Conservation (phyloP, 2,329 filamentous ascomycete species). For the Myriosclerotinia scirpicola region DNA sequence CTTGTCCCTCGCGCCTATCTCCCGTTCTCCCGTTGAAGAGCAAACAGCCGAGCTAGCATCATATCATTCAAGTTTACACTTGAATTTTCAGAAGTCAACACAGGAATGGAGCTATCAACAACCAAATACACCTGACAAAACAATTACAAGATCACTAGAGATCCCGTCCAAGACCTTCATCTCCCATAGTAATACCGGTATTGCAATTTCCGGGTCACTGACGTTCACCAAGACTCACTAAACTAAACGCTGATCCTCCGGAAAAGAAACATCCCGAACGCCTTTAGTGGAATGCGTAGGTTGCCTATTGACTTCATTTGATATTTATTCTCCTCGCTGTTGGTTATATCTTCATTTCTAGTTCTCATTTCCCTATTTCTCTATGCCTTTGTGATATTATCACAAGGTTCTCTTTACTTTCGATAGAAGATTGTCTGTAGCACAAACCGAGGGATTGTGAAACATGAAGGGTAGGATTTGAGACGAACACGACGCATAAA, state of each 20-base stretch:
- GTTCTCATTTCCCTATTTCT: neutral
- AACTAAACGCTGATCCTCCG: constrained; percentile 1
- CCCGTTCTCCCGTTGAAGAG: neutral
- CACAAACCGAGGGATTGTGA: neutral
- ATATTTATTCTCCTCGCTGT: neutral
- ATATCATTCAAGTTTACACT: no score
- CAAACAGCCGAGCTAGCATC: neutral
- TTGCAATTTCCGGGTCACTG: neutral
- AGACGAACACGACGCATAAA: constrained; percentile 7
- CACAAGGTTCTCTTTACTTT: neutral
- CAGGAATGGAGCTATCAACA: neutral
- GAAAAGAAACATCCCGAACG: constrained; percentile 12
- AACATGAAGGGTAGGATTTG: constrained; percentile 7
- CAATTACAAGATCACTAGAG: neutral
- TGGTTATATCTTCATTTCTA: constrained; percentile 1
- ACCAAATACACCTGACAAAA: neutral
- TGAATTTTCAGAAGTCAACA: neutral
- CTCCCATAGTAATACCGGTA: neutral
- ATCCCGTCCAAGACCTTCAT: neutral
- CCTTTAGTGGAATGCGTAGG: constrained; percentile 9
- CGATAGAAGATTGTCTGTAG: neutral
- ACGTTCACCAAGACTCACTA: neutral
- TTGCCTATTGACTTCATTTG: neutral
- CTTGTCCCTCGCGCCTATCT: neutral
- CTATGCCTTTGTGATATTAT: constrained; percentile 5